Conservation (phyloP, 768 basidiomycete species). For the Bullera alba region DNA sequence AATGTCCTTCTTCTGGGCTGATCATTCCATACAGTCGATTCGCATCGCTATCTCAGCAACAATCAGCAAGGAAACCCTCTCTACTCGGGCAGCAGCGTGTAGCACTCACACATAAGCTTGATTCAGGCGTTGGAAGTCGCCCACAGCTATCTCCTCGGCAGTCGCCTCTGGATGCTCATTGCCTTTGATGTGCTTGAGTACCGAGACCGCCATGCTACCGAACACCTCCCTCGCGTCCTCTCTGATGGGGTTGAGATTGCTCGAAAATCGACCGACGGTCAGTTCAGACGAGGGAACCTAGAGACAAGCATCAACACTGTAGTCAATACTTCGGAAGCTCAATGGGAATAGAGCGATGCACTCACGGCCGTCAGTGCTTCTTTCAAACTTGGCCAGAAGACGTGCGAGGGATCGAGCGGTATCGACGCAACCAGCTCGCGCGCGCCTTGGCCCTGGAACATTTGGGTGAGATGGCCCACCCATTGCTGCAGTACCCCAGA, state of each 20-base stretch:
- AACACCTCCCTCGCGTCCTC: neutral
- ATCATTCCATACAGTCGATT: slow-evolving; percentile 30
- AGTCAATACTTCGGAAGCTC: too few species aligned
- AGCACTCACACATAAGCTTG: neutral
- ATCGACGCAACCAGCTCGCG: neutral
- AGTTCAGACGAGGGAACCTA: neutral
- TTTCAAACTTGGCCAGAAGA: neutral
- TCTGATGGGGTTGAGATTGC: neutral
- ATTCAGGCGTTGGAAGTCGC: neutral
- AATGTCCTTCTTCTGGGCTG: slow-evolving; percentile 15
- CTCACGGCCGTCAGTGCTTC: neutral
- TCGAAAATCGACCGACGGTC: neutral
- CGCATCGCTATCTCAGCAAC: slow-evolving; percentile 17
- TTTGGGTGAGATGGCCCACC: neutral
- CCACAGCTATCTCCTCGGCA: neutral
- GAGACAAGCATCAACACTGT: too few species aligned
- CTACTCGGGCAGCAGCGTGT: neutral
- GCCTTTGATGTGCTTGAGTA: neutral
- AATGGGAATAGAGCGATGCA: neutral
- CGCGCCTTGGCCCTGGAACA: neutral
- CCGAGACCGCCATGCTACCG: neutral
- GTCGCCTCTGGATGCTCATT: neutral
- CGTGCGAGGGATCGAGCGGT: neutral
- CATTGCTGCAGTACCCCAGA: neutral
- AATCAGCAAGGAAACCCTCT: neutral